Conservation (phyloP, 2,329 filamentous ascomycete species). For the Colletotrichum chlorophyti region DNA sequence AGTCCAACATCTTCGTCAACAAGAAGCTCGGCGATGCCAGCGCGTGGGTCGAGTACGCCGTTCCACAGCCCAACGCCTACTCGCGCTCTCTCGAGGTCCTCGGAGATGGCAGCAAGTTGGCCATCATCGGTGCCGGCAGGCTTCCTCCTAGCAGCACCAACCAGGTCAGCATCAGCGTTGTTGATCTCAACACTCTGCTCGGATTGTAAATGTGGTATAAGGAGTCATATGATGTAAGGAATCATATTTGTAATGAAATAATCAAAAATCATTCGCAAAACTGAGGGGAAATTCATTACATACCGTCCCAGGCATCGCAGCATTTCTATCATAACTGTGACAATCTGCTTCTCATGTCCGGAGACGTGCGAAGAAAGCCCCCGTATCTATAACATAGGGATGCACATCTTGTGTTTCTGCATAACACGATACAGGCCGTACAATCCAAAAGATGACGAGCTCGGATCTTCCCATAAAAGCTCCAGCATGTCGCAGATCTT, state of each 20-base stretch:
- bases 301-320: no score
- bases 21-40: slow-evolving; percentile 43
- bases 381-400: no score
- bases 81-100: slow-evolving; percentile 45
- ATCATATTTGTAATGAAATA: not conserved
- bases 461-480: no score
- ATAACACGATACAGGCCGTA: no score
- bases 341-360: no score
- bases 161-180: slow-evolving; percentile 45
- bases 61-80: slow-evolving; percentile 45
- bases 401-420: no score
- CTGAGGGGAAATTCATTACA: no score
- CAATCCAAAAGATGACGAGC: no score
- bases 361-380: no score
- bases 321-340: no score
- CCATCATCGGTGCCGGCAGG: slow-evolving; percentile 52
- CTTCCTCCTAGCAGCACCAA: slow-evolving; percentile 55
- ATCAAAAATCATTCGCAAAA: not conserved
- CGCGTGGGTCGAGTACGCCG: slow-evolving; percentile 45
- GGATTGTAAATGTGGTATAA: not conserved
- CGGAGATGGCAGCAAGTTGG: slow-evolving; percentile 38
- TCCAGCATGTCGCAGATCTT: no score
- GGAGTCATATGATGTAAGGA: not conserved
- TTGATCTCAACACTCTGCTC: slow-evolving; percentile 33
- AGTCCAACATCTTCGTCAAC: slow-evolving; percentile 50